These are phyloP conservation scores for Leccinum variabile DNA, from an alignment of 1,284 basidiomycete species.

Conservation along the genomic window DNA sequence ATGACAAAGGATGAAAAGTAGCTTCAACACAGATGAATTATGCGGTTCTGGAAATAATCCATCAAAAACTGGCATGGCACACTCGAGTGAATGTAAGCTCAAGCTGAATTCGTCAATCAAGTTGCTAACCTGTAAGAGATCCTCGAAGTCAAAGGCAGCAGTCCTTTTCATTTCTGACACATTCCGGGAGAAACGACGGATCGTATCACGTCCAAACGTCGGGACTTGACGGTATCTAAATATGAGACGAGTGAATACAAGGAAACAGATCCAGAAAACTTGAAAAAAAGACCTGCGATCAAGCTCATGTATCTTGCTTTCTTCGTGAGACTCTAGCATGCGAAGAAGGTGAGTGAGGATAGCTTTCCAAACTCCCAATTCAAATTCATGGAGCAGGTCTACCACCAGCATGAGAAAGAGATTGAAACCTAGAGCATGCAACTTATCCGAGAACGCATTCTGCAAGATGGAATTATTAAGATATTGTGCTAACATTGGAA, in stretches of 20 bases:
- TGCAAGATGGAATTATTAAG: not conserved
- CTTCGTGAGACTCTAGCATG: not conserved
- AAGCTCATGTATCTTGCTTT: not conserved
- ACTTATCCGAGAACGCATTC: not conserved
- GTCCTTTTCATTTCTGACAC: not conserved
- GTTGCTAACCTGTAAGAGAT: not conserved
- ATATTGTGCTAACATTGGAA: not conserved
- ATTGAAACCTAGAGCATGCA: not conserved
- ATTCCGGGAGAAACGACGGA: not conserved
- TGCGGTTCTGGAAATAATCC: not conserved
- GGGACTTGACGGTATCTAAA: not conserved
- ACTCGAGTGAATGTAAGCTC: not conserved
- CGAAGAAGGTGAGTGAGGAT: not conserved
- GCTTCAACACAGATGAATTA: not conserved
- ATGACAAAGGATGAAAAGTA: not conserved
- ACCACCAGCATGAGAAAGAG: not conserved
- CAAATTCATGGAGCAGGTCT: not conserved
- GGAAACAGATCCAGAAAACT: not conserved
- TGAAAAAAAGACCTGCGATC: not conserved
- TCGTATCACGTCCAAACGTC: not conserved
- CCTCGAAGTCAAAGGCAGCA: not conserved
- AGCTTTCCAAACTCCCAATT: not conserved
- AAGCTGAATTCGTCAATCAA: not conserved
- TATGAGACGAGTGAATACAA: not conserved
- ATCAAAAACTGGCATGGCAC: not conserved